Evolutionary conservation across 768 basidiomycete genomes (phyloP), one percentile per base, ranked within the genome.

Genomic region (Lactifluus echinatus): DNA sequence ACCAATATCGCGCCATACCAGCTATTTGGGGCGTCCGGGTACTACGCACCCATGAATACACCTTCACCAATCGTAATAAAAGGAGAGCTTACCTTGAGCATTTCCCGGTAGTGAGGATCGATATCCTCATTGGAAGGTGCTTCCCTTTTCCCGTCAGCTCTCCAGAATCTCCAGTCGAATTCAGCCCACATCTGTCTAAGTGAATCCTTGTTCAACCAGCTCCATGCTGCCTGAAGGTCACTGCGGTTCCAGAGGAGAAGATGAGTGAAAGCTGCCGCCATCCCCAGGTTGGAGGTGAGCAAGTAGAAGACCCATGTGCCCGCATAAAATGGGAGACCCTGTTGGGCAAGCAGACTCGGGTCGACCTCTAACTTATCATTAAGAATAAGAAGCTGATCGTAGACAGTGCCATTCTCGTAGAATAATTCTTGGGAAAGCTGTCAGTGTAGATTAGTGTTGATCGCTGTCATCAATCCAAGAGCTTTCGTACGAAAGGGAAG

Each of bases 51-150:
- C 2, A 36, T 52, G 8, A 40, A 52, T 33, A n/a, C 17, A 31
- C 7, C 39, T 19, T 7, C 31, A 24, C 19, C 14, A 17, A 17
- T 1, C 14, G 6, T 5, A 5, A 48, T 29, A 11, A 24, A 51
- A 21, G 19, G 11, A 39, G 43, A 5, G 52, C 65, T 53, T 28
- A 73, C 76, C 72, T 78, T 78, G 17, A 78, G 68, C 77, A 79
- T 78, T 60, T 78, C 73, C n/a, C 67, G 68, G 60, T 78, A 79
- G 63, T 79, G 77, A 7, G 77, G 77, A 52, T 78, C 77, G 6
- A 77, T 65, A 24, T 74, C 72, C 26, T 64, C 65, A 23, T 72
- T 68, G 2, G 66, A 51, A 5, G 66, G 58, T 1, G 49, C 55
- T 11, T 67, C 49, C 46, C 52, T 33, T n/a, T 71, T 77, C 2